Evolutionary conservation across 495 filamentous ascomycete species (phyloP).

Genomic region (Penicillium odoratum): DNA sequence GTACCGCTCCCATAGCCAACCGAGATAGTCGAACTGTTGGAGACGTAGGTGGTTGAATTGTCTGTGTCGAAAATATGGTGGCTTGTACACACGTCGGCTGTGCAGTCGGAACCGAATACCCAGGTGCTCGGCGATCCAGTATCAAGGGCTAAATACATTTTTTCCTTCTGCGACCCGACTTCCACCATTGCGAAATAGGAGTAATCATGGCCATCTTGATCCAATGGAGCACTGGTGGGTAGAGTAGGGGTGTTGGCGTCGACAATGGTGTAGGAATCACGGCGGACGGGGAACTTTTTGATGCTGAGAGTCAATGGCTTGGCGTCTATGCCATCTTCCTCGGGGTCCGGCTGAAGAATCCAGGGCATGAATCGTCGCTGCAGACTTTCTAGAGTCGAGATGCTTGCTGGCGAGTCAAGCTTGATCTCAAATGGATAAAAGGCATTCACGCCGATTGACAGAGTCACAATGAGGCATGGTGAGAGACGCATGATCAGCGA

Average conservation of each 20-base stretch:
- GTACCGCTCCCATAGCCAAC: constrained; percentile 72
- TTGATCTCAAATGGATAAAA: constrained; percentile 38
- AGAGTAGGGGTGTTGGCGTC: constrained; percentile 51
- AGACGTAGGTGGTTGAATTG: constrained; percentile 57
- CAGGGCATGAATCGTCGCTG: constrained; percentile 41
- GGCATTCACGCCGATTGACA: constrained; percentile 31
- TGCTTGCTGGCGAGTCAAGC: constrained; percentile 4
- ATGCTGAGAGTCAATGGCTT: constrained; percentile 31
- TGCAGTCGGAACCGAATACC: constrained; percentile 71
- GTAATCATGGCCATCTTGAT: constrained; percentile 75
- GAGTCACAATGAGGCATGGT: constrained; percentile 31
- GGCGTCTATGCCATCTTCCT: constrained; percentile 17
- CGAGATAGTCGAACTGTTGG: constrained; percentile 46
- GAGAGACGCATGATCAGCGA: constrained; percentile 38
- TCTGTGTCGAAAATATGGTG: constrained; percentile 66
- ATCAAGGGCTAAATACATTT: constrained; percentile 74
- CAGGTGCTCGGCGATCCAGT: constrained; percentile 77
- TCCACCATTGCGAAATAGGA: constrained; percentile 73
- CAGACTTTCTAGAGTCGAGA: constrained; percentile 12
- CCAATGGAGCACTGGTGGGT: constrained; percentile 60
- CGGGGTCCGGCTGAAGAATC: constrained; percentile 12
- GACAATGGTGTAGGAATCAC: constrained; percentile 55
- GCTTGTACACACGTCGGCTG: constrained; percentile 54
- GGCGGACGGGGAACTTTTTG: constrained; percentile 34
- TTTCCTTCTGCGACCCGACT: constrained; percentile 63